Percentiles rank a stretch among this genome's conserved stretches.
Evolutionary conservation across 2,329 filamentous ascomycete genomes (phyloP).

Genomic region (Botrytis deweyae): DNA sequence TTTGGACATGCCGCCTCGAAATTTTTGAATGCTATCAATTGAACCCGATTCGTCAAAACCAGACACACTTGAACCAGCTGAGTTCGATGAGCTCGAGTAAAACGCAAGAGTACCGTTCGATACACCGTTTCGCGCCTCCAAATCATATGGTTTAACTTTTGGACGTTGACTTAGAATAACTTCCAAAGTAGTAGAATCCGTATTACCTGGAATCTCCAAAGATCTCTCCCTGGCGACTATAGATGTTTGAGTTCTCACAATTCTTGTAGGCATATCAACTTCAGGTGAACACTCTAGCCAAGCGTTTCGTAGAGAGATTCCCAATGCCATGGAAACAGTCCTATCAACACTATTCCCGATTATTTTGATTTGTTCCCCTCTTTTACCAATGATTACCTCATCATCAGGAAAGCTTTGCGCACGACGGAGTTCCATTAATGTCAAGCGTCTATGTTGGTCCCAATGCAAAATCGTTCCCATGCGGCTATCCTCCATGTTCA

Average conservation of each 20-base stretch:
- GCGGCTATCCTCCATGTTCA: conserved; percentile 53
- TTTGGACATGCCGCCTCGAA: neutral
- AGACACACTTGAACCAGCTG: neutral
- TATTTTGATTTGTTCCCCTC: conserved; percentile 59
- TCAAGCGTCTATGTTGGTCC: conserved; percentile 59
- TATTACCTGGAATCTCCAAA: neutral
- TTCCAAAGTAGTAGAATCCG: neutral
- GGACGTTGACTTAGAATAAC: neutral
- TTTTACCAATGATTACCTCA: conserved; percentile 65
- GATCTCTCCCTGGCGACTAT: neutral
- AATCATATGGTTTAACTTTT: neutral
- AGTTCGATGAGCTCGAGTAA: neutral
- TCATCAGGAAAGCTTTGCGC: conserved; percentile 70
- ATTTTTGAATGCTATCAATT: neutral
- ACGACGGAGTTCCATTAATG: conserved; percentile 64
- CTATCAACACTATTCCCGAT: conserved; percentile 77
- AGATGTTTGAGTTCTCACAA: neutral
- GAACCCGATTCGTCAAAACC: neutral
- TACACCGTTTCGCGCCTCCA: neutral
- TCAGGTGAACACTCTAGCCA: conserved; percentile 40
- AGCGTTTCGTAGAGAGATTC: conserved; percentile 61
- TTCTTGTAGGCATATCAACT: conserved; percentile 1
- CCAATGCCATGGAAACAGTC: conserved; percentile 64
- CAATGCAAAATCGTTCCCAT: conserved; percentile 62
- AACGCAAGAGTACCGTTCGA: neutral